Conservation (phyloP, 192 early-diverging fungal species). For the Umbelopsis sp. region DNA sequence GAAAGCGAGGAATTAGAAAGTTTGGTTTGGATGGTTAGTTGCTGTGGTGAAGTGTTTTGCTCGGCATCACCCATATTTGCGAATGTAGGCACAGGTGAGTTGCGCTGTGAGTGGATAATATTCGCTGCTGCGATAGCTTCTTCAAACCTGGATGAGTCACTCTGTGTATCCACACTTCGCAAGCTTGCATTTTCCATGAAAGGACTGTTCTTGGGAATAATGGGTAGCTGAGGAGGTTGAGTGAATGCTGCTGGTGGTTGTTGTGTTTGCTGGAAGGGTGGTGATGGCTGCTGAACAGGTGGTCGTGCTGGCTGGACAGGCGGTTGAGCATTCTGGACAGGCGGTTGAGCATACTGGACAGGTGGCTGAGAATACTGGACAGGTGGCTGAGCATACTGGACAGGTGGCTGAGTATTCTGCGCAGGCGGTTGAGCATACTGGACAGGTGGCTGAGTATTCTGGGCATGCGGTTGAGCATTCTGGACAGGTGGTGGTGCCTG, state of each 20-base stretch:
- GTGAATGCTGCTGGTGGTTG: not conserved
- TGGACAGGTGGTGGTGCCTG: too few relatives aligned
- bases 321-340: too few relatives aligned
- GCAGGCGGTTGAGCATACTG: too few relatives aligned
- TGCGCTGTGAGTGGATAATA: not conserved
- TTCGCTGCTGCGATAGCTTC: conserved; percentile 7
- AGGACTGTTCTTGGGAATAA: conserved; percentile 3
- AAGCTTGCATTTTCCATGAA: not conserved
- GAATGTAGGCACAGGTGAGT: not conserved
- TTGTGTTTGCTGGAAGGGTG: not conserved
- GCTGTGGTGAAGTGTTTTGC: not conserved
- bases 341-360: too few relatives aligned
- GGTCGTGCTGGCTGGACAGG: too few relatives aligned
- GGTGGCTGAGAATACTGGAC: too few relatives aligned
- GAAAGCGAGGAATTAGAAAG: not conserved
- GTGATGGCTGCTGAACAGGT: not conserved
- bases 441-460: too few relatives aligned
- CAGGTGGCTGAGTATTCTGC: too few relatives aligned
- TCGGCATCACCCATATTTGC: not conserved
- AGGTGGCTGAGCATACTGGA: too few relatives aligned
- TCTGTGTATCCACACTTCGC: not conserved
- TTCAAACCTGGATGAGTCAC: not conserved
- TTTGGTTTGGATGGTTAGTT: not conserved
- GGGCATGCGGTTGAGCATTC: too few relatives aligned
- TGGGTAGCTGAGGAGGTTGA: not conserved